Base-by-base conservation (phyloP, 106 monocot species). In the Cymbidium sinense region DNA sequence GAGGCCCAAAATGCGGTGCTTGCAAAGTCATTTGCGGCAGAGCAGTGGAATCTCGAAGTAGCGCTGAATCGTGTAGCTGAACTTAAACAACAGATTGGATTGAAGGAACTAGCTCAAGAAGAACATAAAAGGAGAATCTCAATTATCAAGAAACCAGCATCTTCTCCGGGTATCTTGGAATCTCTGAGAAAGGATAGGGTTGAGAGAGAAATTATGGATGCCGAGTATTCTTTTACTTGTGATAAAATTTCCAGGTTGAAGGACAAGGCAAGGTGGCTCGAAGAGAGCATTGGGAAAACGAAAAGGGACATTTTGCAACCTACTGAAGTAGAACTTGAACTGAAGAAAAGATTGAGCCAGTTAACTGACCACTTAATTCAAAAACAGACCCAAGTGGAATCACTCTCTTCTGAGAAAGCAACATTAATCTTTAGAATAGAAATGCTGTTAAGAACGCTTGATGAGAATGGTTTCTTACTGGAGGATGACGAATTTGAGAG, bases 341-440 rank as follows among this genome's bases (percentile, higher is more conserved):
- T 96, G 20, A 91, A 85, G 61, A 93, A 85, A 71, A 87, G 93
- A 77, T 85, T 96, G 70, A 70, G 80, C 81, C 96, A 96, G 81
- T 84, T 96, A 54, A 96, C 91, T 52, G 96, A 96, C 82, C 90
- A 84, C 76, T 87, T 96, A 70, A 93, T 96, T 82, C 96, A 96
- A 77, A 96, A 93, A 87, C 96, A 96, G 82, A 83, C 88, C 30
- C 96, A 93, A 89, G 96, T 96, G 76, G 96, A 96, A 69, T 55
- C 93, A 62, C 91, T 96, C 41, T 91, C 93, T 34, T 93, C 93
- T 30, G 91, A 96, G 82, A 96, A 96, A 77, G 89, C 93, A 69
- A 85, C 91, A 73, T 39, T 96, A 80, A 50, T 80, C 5, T 80
- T 96, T 61, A 87, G 96, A 86, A 27, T 82, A 37, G 87, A 96